Conservation (phyloP, 768 basidiomycete genomes). For the Pleurotus pulmonarius region DNA sequence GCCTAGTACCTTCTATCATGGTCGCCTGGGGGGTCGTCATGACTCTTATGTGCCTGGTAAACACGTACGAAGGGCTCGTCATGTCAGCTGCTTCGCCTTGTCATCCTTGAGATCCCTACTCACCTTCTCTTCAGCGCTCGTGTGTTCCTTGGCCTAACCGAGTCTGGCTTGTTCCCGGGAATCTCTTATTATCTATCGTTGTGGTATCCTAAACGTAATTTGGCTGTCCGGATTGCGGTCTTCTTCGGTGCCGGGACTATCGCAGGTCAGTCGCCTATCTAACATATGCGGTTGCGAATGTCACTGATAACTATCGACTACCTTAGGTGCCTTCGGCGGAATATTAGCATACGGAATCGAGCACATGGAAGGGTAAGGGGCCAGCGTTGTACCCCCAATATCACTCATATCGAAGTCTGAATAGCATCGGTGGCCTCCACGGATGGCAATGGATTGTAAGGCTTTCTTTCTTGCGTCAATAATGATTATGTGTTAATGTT, state of each 20-base stretch:
- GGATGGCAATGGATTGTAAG: conserved; percentile 37
- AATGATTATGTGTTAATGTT: too few relatives aligned
- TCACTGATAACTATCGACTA: background rate
- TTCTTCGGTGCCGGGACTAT: conserved; percentile 56
- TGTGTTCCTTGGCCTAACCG: conserved; percentile 20
- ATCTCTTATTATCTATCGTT: conserved; percentile 43
- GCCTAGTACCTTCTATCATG: conserved; percentile 19
- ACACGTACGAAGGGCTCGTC: conserved; percentile 20
- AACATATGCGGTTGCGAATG: background rate
- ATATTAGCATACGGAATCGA: conserved; percentile 33
- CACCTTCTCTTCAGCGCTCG: conserved; percentile 23
- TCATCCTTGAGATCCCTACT: conserved; percentile 13
- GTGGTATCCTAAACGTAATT: conserved; percentile 51
- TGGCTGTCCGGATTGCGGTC: conserved; percentile 47
- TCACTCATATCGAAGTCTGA: background rate
- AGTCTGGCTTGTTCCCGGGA: conserved; percentile 21
- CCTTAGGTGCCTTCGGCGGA: conserved; percentile 39
- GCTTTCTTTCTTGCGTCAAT: background rate
- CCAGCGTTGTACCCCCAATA: background rate
- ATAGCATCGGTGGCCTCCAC: conserved; percentile 20
- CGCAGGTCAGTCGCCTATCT: conserved; percentile 26
- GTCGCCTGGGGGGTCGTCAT: conserved; percentile 17
- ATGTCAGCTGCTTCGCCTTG: conserved; percentile 15
- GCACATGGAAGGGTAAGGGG: conserved; percentile 27
- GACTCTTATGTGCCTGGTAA: conserved; percentile 21